These are phyloP conservation scores for Gypsophila paniculata DNA, from an alignment of 179 eudicot species.

Conservation along the genomic window DNA sequence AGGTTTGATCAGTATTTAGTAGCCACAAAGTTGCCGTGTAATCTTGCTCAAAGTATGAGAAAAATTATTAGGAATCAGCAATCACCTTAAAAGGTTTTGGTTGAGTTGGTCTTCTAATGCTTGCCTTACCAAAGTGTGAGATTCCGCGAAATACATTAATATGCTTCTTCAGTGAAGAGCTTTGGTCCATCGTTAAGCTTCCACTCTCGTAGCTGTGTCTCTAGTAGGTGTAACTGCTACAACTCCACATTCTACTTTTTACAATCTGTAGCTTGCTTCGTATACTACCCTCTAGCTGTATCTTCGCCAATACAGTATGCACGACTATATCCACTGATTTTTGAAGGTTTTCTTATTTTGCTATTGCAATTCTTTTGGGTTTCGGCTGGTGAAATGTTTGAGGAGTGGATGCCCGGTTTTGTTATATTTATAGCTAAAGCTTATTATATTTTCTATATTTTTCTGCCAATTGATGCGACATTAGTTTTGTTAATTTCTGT, in stretches of 20 bases:
- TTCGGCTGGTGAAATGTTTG: neutral
- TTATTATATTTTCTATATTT: neutral
- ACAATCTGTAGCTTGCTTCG: neutral
- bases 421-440: neutral
- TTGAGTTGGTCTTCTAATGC: too few relatives aligned
- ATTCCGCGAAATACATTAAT: neutral
- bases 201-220: neutral
- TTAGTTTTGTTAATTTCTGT: neutral
- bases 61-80: too few relatives aligned
- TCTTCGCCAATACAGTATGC: neutral
- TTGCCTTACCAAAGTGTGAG: neutral
- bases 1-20: neutral
- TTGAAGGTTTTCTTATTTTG: neutral
- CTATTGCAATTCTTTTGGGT: neutral
- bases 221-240: neutral
- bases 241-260: neutral
- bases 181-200: neutral
- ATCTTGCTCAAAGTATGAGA: too few relatives aligned
- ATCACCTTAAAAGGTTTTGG: too few relatives aligned
- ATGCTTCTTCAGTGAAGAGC: neutral
- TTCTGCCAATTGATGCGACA: conserved; percentile 5
- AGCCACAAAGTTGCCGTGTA: neutral
- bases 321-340: neutral
- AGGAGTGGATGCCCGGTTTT: neutral
- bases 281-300: conserved; percentile 1